phyloP scores from a whole-genome alignment of 768 basidiomycete species.

The Suillus americanus region DNA sequence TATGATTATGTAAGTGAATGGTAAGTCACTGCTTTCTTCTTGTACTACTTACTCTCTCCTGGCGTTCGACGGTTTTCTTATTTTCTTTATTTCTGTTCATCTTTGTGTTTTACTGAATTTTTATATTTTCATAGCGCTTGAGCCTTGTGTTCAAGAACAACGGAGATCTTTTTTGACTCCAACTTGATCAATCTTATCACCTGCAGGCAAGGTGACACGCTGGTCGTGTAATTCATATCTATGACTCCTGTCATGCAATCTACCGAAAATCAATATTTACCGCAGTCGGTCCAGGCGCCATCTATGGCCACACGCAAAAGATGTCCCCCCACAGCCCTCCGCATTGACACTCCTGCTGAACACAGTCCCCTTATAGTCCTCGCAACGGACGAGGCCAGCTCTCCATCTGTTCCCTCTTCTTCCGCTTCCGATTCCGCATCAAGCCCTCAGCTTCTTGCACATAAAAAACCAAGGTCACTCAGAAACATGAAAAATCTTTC shows the following conservation, averaged over 20 bases:
- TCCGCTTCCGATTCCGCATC: slow-evolving; percentile 53
- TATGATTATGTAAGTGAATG: slow-evolving; percentile 8
- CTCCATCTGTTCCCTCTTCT: slow-evolving; percentile 52
- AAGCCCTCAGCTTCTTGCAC: slow-evolving; percentile 36
- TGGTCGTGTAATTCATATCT: slow-evolving; percentile 34
- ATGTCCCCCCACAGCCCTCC: slow-evolving; percentile 55
- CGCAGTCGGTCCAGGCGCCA: slow-evolving; percentile 30
- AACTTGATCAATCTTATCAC: slow-evolving; percentile 11
- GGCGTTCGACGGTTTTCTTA: slow-evolving; percentile 12
- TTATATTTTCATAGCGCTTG: slow-evolving; percentile 20
- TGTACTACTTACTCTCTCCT: not conserved
- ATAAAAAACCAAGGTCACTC: slow-evolving; percentile 43
- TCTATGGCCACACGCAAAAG: slow-evolving; percentile 44
- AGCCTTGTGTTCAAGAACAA: slow-evolving; percentile 4
- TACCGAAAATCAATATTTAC: slow-evolving; percentile 20
- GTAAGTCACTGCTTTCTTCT: not conserved
- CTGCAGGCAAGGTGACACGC: slow-evolving; percentile 27
- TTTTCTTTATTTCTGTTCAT: slow-evolving; percentile 18
- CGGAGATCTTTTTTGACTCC: slow-evolving; percentile 12
- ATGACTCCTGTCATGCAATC: slow-evolving; percentile 30
- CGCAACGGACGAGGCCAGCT: slow-evolving; percentile 43
- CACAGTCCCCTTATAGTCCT: slow-evolving; percentile 49
- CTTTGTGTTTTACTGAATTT: slow-evolving; percentile 14
- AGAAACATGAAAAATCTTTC: slow-evolving; percentile 81
- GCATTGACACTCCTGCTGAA: slow-evolving; percentile 52